Conservation (phyloP, 73 alveolate genomes). For the Stentor roeselii region DNA sequence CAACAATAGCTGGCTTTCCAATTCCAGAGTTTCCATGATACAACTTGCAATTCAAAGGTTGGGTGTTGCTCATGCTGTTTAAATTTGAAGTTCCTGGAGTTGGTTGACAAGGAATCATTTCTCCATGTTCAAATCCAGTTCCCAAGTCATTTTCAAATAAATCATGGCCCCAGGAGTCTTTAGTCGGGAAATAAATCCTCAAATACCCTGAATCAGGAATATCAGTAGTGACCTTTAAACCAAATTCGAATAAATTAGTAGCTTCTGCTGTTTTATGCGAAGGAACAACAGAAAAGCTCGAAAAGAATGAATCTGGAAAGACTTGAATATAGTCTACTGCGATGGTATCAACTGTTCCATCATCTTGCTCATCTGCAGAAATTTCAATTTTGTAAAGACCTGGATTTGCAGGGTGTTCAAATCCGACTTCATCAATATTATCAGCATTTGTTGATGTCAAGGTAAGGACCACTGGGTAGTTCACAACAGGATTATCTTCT, state of each 20-base stretch:
- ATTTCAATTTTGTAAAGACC: not conserved
- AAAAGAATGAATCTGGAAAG: not conserved
- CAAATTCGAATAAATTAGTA: not conserved
- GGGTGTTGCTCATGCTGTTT: not conserved
- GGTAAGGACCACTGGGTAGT: not conserved
- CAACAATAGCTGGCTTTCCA: constrained; percentile 16
- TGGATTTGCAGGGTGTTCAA: not conserved
- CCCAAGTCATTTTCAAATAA: constrained; percentile 27
- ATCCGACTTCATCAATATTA: constrained; percentile 1
- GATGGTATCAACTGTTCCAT: not conserved
- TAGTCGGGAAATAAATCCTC: constrained; percentile 24
- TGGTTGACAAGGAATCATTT: constrained; percentile 9
- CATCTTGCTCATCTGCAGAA: not conserved
- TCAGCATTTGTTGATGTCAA: constrained; percentile 4
- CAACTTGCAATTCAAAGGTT: not conserved
- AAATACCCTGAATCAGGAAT: not conserved
- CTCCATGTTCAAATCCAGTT: constrained; percentile 23
- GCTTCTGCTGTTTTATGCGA: not conserved
- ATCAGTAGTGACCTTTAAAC: not conserved
- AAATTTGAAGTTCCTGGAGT: not conserved
- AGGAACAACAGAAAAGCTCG: not conserved
- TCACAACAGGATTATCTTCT: not conserved
- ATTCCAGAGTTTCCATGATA: constrained; percentile 4
- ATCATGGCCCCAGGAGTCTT: constrained; percentile 19
- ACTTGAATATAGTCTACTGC: constrained; percentile 12